Evolutionary conservation across 2,329 filamentous ascomycete genomes (phyloP), one percentile per base, ranked within the genome.

Genomic region (Arthrinium phaeospermum): DNA sequence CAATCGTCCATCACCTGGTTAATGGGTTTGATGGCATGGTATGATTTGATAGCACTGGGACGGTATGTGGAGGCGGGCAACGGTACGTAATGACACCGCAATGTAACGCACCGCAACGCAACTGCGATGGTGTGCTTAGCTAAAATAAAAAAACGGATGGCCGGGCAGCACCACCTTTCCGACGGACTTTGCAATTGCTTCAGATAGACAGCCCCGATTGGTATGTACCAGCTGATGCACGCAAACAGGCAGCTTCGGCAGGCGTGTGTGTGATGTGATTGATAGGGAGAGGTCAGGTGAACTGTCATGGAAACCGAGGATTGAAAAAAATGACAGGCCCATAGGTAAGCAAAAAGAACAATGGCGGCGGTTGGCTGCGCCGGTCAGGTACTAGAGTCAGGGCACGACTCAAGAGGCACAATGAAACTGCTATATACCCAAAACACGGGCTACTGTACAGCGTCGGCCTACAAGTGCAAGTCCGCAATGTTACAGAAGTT

Each of bases 41-140:
- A 61, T 61, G 53, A 37, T 61, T 61, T 61, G 30, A 61, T 37
- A 13, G 57, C 34, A 64, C 57, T 64, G 30, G 57, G 30, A 41
- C 22, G 57, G 57, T 64, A 41, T 61, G 53, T 61, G 53, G 57
- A 64, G 57, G 57, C 57, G 57, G 57, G 57, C 57, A 64, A 64
- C 57, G 57, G 57, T 37, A 64, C 57, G 57, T 64, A 64, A 41
- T 64, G 19, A 37, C 57, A 64, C 53, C 53, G 30, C 53, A 37
- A 61, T 61, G 53, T 22, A 61, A 61, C 53, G 30, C 30, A 64
- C 30, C 19, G 53, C 53, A 64, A 64, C 30, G 47, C 49, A 51
- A 51, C 49, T 51, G 49, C 30, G 53, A 37, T 64, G 30, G 53
- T 64, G 53, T 37, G 53, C 53, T 64, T 64, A 37, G 16, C 16